Conservation (phyloP, 495 filamentous ascomycete genomes). For the Trichoderma asperelloides region DNA sequence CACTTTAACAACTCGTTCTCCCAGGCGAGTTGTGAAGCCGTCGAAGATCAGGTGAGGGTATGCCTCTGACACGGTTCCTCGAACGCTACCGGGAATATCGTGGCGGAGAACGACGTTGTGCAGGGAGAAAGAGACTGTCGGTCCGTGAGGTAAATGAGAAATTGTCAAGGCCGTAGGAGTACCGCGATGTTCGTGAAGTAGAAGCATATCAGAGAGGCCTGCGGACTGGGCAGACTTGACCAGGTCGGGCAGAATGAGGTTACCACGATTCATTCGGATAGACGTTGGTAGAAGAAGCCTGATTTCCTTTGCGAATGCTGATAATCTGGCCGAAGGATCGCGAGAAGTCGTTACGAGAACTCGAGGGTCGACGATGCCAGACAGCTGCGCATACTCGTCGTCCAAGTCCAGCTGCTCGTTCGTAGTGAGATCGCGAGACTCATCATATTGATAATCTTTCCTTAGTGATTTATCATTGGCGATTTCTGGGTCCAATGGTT, state of each 20-base stretch:
- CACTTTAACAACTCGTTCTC: constrained; percentile 76
- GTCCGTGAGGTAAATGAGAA: constrained; percentile 87
- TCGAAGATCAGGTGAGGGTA: constrained; percentile 97
- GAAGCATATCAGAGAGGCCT: constrained; percentile 72
- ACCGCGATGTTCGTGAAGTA: constrained; percentile 90
- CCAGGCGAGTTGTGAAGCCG: constrained; percentile 78
- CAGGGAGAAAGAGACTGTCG: constrained; percentile 81
- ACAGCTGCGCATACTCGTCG: constrained; percentile 85
- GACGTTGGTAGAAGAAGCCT: constrained; percentile 81
- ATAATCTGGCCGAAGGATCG: constrained; percentile 74
- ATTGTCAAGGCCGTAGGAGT: constrained; percentile 86
- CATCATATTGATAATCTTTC: constrained; percentile 89
- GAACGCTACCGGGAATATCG: constrained; percentile 79
- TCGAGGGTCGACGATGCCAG: constrained; percentile 75
- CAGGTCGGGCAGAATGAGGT: constrained; percentile 75
- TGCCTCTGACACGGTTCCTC: constrained; percentile 85
- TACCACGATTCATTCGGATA: constrained; percentile 87
- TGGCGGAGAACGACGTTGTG: constrained; percentile 92
- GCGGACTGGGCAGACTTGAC: constrained; percentile 70
- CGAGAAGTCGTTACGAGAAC: constrained; percentile 84
- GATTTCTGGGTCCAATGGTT: constrained; percentile 77
- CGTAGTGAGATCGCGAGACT: constrained; percentile 52
- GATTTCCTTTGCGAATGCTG: constrained; percentile 92
- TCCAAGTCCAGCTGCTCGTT: constrained; percentile 74
- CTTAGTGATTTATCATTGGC: constrained; percentile 82